Evolutionary conservation across 78 protist genomes (phyloP), one percentile per base, ranked within the genome.

Genomic region (Cavenderia fasciculata): DNA sequence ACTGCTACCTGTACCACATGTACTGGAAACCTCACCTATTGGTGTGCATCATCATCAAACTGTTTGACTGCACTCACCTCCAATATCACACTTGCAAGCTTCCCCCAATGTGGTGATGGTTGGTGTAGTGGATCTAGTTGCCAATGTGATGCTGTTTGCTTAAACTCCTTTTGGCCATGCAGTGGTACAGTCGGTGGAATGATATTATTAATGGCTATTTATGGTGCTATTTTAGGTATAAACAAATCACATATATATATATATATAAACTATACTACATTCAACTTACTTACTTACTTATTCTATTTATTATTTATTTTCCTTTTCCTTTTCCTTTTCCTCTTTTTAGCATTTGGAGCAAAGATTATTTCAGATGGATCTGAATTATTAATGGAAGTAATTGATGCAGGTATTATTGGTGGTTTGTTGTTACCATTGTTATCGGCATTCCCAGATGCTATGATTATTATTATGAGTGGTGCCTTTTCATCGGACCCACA

Each of bases 391-490:
- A 11, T 82, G 46, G 90, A 82, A 31, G 68, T 82, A 21, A 33
- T 82, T 18, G 90, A 82, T 68, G 79, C 82, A 14, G 88, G 94
- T 69, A 6, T 95, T 7, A 92, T 96, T 21, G 98, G 98, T 70
- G 66, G 91, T 21, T 33, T 96, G 0, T 74, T 96, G 14, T 87
- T 96, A 6, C 98, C 98, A 62, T 33, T 96, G n/a, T 25, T 96
- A 1, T 96, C 97, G 0, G 98, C 98, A 5, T 92, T 95, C 59
- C 98, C 98, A 7, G 98, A 96, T 47, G 96, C 95, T 16, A 87
- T 86, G 41, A 96, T 96, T 46, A 85, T 96, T 16, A 78, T 96
- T 12, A 87, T 96, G 12, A 84, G 96, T 27, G 97, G 98, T 59
- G 84, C 92, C 23, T 56, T 74, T 16, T 72, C 94, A 21, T n/a